phyloP scores from a whole-genome alignment of 1,139 yeast species.

The Zygoascus meyerae region DNA sequence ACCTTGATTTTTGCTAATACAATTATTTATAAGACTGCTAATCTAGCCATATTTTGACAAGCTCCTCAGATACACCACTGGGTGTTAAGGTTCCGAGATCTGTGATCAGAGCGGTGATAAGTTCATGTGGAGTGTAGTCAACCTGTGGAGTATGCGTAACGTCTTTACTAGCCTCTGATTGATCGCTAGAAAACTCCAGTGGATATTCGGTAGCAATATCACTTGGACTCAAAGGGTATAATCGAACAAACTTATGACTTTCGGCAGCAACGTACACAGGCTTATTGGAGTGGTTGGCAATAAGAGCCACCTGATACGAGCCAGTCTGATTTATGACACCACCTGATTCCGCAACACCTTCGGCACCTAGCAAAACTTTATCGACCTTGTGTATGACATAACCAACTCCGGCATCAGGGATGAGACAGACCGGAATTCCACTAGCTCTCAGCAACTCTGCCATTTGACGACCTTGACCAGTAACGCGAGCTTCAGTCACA shows the following conservation, averaged over 20 bases:
- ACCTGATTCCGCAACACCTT: slow-evolving; percentile 98
- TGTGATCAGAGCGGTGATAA: slow-evolving; percentile 90
- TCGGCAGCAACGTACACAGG: slow-evolving; percentile 95
- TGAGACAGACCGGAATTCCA: slow-evolving; percentile 88
- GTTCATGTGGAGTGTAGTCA: slow-evolving; percentile 95
- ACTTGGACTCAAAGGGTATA: slow-evolving; percentile 90
- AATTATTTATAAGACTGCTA: slow-evolving; percentile 27
- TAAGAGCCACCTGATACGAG: slow-evolving; percentile 87
- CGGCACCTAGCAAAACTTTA: slow-evolving; percentile 94
- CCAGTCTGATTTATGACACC: slow-evolving; percentile 97
- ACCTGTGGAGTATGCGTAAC: slow-evolving; percentile 44
- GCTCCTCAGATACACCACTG: slow-evolving; percentile 94
- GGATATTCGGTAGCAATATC: slow-evolving; percentile 66
- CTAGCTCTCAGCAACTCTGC: slow-evolving; percentile 60
- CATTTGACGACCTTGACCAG: slow-evolving; percentile 72
- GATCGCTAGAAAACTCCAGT: slow-evolving; percentile 31
- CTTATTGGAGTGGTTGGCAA: slow-evolving; percentile 84
- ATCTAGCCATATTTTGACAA: slow-evolving; percentile 97
- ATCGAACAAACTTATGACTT: slow-evolving; percentile 88
- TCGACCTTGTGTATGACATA: slow-evolving; percentile 87
- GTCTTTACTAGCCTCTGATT: slow-evolving; percentile 15
- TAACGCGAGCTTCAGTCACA: slow-evolving; percentile 89
- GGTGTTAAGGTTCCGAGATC: slow-evolving; percentile 97
- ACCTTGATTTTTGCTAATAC: too few relatives aligned
- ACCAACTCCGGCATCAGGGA: slow-evolving; percentile 93